A percentile compares a stretch with the other conserved stretches of the same genome.
phyloP scores from a whole-genome alignment of 179 eudicot species.

The Nepenthes alata region DNA sequence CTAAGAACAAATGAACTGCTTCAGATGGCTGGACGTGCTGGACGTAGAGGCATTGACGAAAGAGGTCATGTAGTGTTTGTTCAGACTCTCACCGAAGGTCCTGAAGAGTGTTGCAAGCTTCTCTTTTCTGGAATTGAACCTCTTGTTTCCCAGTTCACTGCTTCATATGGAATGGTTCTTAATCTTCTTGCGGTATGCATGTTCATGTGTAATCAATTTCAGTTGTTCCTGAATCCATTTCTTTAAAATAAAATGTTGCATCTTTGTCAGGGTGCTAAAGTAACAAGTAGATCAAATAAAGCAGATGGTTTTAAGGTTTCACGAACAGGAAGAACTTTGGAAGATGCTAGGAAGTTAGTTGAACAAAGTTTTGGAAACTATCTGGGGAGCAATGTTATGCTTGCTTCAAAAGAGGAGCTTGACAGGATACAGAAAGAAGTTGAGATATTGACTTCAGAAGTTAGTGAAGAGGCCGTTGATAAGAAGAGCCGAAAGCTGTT shows the following conservation, averaged over 20 bases:
- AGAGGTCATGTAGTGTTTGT: constrained; percentile 87
- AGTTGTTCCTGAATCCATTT: constrained; percentile 3
- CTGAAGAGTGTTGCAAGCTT: constrained; percentile 86
- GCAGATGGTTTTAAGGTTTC: constrained; percentile 35
- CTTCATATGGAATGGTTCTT: constrained; percentile 98
- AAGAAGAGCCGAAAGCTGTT: constrained; percentile 50
- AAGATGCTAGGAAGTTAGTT: constrained; percentile 90
- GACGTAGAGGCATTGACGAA: constrained; percentile 94
- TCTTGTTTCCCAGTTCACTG: constrained; percentile 94
- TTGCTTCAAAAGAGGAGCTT: constrained; percentile 93
- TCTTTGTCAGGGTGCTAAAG: constrained; percentile 64
- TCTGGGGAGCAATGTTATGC: constrained; percentile 94
- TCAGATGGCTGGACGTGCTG: constrained; percentile 99
- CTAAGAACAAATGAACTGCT: constrained; percentile 76
- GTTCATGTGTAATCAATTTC: constrained; percentile 6
- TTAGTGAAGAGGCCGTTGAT: constrained; percentile 86
- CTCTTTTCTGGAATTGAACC: constrained; percentile 88
- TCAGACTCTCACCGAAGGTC: constrained; percentile 86
- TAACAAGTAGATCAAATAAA: constrained; percentile 53
- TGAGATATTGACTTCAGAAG: constrained; percentile 46
- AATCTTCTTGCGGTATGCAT: constrained; percentile 83
- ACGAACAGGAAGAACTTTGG: constrained; percentile 69
- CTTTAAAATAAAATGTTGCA: constrained; percentile 9
- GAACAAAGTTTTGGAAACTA: constrained; percentile 99
- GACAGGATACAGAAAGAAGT: constrained; percentile 68